phyloP scores from a whole-genome alignment of 352 stramenopile genomes.

The Globisporangium solare region DNA sequence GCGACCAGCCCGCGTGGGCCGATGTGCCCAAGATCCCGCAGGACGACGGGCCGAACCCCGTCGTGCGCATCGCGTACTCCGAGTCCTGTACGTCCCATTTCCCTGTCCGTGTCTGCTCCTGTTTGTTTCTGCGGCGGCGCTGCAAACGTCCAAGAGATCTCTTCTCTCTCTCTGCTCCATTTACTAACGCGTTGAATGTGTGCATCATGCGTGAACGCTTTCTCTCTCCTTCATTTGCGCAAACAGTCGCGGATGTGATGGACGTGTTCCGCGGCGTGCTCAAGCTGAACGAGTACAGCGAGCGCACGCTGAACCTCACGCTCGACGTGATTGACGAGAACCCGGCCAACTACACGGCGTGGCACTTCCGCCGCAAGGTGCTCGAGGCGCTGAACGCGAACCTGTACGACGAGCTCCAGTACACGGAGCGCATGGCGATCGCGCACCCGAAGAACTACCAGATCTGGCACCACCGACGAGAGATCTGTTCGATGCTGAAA shows the following conservation, averaged over 20 bases:
- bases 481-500: constrained; percentile 84
- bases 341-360: constrained; percentile 98
- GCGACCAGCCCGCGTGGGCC: constrained; percentile 64
- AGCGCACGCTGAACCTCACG: constrained; percentile 90
- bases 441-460: constrained; percentile 99
- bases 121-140: not conserved
- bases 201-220: not conserved
- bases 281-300: constrained; percentile 85
- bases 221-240: no score
- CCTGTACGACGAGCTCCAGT: constrained; percentile 62
- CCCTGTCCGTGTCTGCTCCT: not conserved
- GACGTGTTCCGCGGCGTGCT: constrained; percentile 95
- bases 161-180: not conserved
- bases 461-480: constrained; percentile 97
- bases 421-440: constrained; percentile 84
- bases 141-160: not conserved
- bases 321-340: constrained; percentile 93
- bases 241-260: constrained; percentile 84
- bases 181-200: not conserved
- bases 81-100: constrained; percentile 41
- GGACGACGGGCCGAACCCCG: constrained; percentile 72
- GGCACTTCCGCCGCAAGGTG: constrained; percentile 91
- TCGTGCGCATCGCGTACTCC: constrained; percentile 80
- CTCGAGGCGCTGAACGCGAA: constrained; percentile 78
- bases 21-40: constrained; percentile 82